A percentile compares a stretch with the other conserved stretches of the same genome.
These are phyloP conservation scores for Colletotrichum eleusines DNA, from an alignment of 2,329 filamentous ascomycete species.

Conservation along the genomic window DNA sequence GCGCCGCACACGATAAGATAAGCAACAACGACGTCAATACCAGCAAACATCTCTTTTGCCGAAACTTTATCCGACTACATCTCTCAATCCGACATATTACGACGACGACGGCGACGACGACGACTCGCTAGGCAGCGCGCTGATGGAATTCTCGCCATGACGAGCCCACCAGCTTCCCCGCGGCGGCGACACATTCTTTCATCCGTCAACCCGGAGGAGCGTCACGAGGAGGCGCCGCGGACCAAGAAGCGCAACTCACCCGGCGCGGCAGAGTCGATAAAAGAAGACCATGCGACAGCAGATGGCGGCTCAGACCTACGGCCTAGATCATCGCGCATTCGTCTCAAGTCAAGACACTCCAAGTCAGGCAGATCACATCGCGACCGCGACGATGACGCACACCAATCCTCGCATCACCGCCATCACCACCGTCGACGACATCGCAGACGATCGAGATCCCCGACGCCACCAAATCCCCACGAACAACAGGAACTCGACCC, in stretches of 20 bases:
- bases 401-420: slow-evolving; percentile 44
- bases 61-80: slow-evolving; percentile 12
- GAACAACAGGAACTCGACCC: slow-evolving; percentile 68
- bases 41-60: not conserved
- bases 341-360: slow-evolving; percentile 56
- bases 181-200: slow-evolving; percentile 62
- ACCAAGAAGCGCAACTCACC: slow-evolving; percentile 35
- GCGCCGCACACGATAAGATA: slow-evolving; percentile 38
- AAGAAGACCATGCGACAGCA: slow-evolving; percentile 5
- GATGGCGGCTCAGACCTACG: slow-evolving; percentile 16
- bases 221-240: slow-evolving; percentile 12
- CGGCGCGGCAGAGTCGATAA: slow-evolving; percentile 8
- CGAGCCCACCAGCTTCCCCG: slow-evolving; percentile 50
- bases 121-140: not conserved
- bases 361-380: slow-evolving; percentile 44
- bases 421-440: slow-evolving; percentile 47
- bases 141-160: slow-evolving; percentile 50
- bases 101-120: not conserved
- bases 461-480: slow-evolving; percentile 61
- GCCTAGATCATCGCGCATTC: slow-evolving; percentile 52
- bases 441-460: slow-evolving; percentile 55
- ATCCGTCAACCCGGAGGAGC: slow-evolving; percentile 58
- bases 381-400: slow-evolving; percentile 45
- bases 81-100: not conserved
- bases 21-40: slow-evolving; percentile 40